A percentile compares a stretch with the other conserved stretches of the same genome.
Conservation (phyloP, 345 rosid genomes). For the Melastoma malabathricum region DNA sequence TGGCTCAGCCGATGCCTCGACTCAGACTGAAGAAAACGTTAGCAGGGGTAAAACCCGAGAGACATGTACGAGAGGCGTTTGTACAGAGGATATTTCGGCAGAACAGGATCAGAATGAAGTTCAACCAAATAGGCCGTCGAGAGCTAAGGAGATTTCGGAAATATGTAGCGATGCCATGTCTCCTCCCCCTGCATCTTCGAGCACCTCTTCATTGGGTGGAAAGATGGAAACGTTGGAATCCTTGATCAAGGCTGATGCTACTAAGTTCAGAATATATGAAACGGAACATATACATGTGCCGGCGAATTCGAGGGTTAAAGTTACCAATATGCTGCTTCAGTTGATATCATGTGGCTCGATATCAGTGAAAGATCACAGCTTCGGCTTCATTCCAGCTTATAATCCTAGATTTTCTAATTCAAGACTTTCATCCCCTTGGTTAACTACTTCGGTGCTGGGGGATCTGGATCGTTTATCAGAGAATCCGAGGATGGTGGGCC, state of each 20-base stretch:
- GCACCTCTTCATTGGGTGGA: conserved; percentile 56
- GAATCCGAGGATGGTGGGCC: conserved; percentile 58
- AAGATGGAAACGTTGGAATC: conserved; percentile 88
- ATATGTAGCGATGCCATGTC: conserved; percentile 44
- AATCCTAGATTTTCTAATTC: conserved; percentile 62
- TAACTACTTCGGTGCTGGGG: conserved; percentile 63
- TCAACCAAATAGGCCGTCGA: conserved; percentile 21
- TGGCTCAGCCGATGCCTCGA: conserved; percentile 77
- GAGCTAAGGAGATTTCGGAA: conserved; percentile 31
- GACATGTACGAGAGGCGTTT: conserved; percentile 83
- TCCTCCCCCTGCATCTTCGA: conserved; percentile 52
- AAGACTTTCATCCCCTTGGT: conserved; percentile 51
- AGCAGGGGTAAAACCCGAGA: conserved; percentile 28
- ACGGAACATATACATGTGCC: conserved; percentile 68
- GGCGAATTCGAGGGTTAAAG: conserved; percentile 47
- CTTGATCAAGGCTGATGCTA: conserved; percentile 75
- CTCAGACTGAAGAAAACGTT: conserved; percentile 72
- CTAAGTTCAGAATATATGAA: conserved; percentile 71
- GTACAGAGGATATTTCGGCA: conserved; percentile 53
- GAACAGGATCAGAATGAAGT: conserved; percentile 27
- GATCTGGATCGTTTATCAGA: conserved; percentile 77
- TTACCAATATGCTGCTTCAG: conserved; percentile 73
- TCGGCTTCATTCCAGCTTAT: conserved; percentile 75
- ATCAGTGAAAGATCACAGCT: conserved; percentile 82
- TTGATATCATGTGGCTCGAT: conserved; percentile 91